Evolutionary conservation across 1,139 yeast species (phyloP).

Genomic region (Pichia sp.): DNA sequence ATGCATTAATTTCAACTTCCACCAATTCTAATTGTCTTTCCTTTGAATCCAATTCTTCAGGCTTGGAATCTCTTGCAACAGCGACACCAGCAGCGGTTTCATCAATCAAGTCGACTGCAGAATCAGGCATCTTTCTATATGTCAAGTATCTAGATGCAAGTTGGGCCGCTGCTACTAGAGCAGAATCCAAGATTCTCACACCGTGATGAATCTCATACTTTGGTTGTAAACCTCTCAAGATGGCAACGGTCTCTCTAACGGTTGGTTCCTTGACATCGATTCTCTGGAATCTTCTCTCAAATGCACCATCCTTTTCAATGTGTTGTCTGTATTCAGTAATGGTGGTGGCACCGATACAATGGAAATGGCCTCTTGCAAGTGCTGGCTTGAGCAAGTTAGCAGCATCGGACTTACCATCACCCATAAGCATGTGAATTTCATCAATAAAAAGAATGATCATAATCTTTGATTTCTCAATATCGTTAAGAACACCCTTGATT

Average conservation of each 20-base stretch:
- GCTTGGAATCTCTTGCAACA: slow-evolving; percentile 96
- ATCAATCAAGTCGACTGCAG: slow-evolving; percentile 95
- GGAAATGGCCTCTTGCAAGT: slow-evolving; percentile 92
- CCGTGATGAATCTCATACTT: slow-evolving; percentile 98
- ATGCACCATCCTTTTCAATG: slow-evolving; percentile 96
- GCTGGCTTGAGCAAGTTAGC: slow-evolving; percentile 96
- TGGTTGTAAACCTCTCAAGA: slow-evolving; percentile 92
- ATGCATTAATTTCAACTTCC: slow-evolving; percentile 93
- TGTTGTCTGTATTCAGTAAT: slow-evolving; percentile 88
- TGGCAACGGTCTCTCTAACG: slow-evolving; percentile 87
- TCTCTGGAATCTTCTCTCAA: slow-evolving; percentile 97
- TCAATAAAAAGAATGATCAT: slow-evolving; percentile 88
- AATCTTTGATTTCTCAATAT: slow-evolving; percentile 80
- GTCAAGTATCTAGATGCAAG: slow-evolving; percentile 92
- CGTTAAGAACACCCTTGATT: slow-evolving; percentile 90
- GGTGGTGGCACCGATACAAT: slow-evolving; percentile 98
- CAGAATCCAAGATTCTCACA: slow-evolving; percentile 91
- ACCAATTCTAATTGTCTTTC: slow-evolving; percentile 88
- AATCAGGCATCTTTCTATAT: slow-evolving; percentile 92
- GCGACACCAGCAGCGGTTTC: slow-evolving; percentile 98
- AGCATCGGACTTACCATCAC: slow-evolving; percentile 91
- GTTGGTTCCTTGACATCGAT: slow-evolving; percentile 95
- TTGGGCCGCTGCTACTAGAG: slow-evolving; percentile 91
- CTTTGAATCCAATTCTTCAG: slow-evolving; percentile 89
- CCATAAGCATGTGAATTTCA: slow-evolving; percentile 96